Base-by-base conservation (phyloP, 2,329 filamentous ascomycete species). In the Ustulina deusta region DNA sequence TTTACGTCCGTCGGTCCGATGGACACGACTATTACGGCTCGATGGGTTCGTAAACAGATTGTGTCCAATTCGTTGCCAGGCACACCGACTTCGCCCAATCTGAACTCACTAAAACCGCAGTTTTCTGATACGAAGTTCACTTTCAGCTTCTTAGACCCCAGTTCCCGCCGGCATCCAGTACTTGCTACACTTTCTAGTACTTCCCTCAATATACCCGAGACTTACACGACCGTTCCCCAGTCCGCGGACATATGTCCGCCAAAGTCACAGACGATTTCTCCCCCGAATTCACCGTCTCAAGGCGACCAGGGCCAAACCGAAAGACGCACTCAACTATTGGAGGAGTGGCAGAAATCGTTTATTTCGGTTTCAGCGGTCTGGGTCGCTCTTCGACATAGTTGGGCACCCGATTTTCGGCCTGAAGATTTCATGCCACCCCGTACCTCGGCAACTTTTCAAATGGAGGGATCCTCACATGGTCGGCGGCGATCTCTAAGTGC, bases 81-180 rank as follows among this genome's bases (percentile, higher is more conserved):
- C 10, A 73, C 73, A 15, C 71, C 74, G 17, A 74, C 73, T 9
- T 71, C 72, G n/a, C 49, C 68, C 4, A 34, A 15, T n/a, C 61
- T 65, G 7, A 74, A 70, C 52, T 72, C 76, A 32, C 65, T 73
- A 3, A 61, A 69, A 63, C 69, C 77, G 3, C 72, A 74, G 0
- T 71, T 78, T 2, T 68, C 75, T 1, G 86, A 87, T 54, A 81
- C 80, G 65, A 89, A 88, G 75, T 94, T 90, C 81, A 93, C 89
- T 9, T 95, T 95, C 77, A 93, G 91, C 80, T 88, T 93, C 69
- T 89, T 95, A 73, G 88, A 91, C 72, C 87, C 91, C 0, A 85
- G 86, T 54, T 87, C 86, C 9, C 84, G 91, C 38, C 87, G 90
- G 13, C 92, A 95, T 75, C 92, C 93, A 4, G 87, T 94, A 74